Conservation (phyloP, 2,329 filamentous ascomycete species). For the Purpureocillium takamizusanense region DNA sequence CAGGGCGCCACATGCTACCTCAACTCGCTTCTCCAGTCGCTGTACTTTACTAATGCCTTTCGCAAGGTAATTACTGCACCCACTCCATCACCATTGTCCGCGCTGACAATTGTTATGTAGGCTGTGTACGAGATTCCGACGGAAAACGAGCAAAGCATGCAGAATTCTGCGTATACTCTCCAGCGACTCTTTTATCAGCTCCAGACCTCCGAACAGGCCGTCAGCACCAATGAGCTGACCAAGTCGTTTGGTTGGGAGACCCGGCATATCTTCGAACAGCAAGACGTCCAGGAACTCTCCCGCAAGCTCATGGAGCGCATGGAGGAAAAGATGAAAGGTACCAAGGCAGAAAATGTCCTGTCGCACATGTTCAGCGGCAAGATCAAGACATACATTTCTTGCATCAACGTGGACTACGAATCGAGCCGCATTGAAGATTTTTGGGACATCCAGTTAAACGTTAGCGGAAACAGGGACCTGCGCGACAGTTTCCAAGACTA, state of each 20-base stretch:
- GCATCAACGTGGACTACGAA: slow-evolving; percentile 97
- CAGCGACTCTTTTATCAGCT: slow-evolving; percentile 92
- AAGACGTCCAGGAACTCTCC: slow-evolving; percentile 95
- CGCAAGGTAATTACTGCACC: slow-evolving; percentile 55
- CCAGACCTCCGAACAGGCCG: slow-evolving; percentile 75
- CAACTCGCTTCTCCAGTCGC: slow-evolving; percentile 74
- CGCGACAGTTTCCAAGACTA: slow-evolving; percentile 96
- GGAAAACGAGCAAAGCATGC: slow-evolving; percentile 67
- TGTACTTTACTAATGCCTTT: slow-evolving; percentile 88
- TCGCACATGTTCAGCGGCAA: slow-evolving; percentile 92
- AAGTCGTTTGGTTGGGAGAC: slow-evolving; percentile 98
- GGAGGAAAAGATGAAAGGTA: slow-evolving; percentile 97
- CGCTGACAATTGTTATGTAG: slow-evolving; percentile 30
- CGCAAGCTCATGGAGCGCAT: slow-evolving; percentile 95
- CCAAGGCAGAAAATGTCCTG: slow-evolving; percentile 78
- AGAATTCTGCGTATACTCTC: slow-evolving; percentile 87
- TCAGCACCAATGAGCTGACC: slow-evolving; percentile 86
- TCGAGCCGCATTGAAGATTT: slow-evolving; percentile 94
- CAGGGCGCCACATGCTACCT: slow-evolving; percentile 90
- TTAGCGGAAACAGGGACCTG: slow-evolving; percentile 84
- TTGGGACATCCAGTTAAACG: slow-evolving; percentile 97
- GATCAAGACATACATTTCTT: slow-evolving; percentile 97
- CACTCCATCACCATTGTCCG: background rate
- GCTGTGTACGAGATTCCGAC: slow-evolving; percentile 97
- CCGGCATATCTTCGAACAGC: slow-evolving; percentile 94